Evolutionary conservation across 2,329 filamentous ascomycete species (phyloP).

Genomic region (Neodidymelliopsis sp.): DNA sequence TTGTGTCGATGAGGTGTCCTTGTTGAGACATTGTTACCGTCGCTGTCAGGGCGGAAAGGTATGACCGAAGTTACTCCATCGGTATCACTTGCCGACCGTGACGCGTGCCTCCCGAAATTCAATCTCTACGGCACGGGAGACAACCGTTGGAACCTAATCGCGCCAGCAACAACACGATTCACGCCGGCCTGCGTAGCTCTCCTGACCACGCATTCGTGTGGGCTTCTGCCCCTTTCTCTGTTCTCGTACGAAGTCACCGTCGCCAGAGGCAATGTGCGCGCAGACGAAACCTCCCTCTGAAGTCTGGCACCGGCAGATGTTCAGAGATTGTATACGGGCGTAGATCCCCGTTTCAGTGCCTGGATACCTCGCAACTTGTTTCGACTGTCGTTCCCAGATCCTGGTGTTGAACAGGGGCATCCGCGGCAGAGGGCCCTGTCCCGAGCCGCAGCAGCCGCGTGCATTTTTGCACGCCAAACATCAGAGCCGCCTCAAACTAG

Average conservation of each 20-base stretch:
- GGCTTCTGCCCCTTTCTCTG: conserved; percentile 2
- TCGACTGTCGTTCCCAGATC: conserved; percentile 10
- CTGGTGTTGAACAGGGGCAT: conserved; percentile 6
- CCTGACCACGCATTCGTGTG: not conserved
- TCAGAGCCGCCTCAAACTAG: not conserved
- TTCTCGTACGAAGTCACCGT: not conserved
- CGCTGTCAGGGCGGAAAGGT: not conserved
- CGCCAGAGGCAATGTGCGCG: not conserved
- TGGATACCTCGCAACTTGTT: conserved; percentile 5
- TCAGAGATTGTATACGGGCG: not conserved
- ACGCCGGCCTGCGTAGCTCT: not conserved
- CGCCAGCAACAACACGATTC: not conserved
- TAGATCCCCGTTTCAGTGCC: conserved; percentile 3
- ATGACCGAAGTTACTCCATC: conserved; percentile 7
- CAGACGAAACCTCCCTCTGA: not conserved
- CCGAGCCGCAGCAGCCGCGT: not conserved
- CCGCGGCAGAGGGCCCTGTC: conserved; percentile 2
- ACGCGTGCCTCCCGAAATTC: conserved; percentile 16
- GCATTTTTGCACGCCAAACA: not conserved
- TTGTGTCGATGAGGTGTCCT: not conserved
- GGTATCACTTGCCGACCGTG: conserved; percentile 10
- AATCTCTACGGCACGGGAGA: conserved; percentile 12
- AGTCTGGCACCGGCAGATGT: not conserved
- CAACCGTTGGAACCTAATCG: conserved; percentile 14
- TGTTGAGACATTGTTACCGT: not conserved